A percentile compares a stretch with the other conserved stretches of the same genome.
Conservation (phyloP, 1,284 basidiomycete genomes). For the Leccinum pachyderme region DNA sequence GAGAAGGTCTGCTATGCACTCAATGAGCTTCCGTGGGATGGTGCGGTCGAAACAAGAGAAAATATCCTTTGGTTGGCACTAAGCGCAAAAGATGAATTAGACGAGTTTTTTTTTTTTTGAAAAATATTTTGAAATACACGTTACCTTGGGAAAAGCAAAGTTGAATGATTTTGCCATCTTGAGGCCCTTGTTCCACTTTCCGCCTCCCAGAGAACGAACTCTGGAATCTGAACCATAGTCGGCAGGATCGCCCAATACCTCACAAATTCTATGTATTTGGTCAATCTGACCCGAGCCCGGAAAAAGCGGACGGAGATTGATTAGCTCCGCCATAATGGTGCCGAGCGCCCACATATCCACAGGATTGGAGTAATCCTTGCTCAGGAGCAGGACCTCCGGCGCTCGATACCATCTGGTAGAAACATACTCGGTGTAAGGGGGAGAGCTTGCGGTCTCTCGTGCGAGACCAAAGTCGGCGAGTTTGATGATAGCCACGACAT, state of each 20-base stretch:
- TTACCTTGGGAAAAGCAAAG: conserved; percentile 89
- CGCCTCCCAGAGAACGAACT: conserved; percentile 78
- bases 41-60: conserved; percentile 76
- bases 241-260: conserved; percentile 90
- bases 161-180: conserved; percentile 85
- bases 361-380: conserved; percentile 90
- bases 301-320: conserved; percentile 94
- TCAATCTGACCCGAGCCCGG: conserved; percentile 97
- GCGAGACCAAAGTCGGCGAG: conserved; percentile 98
- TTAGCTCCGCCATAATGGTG: conserved; percentile 95
- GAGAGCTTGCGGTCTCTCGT: conserved; percentile 82
- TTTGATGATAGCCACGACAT: conserved; percentile 97
- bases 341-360: conserved; percentile 99
- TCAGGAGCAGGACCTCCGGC: conserved; percentile 92
- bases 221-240: conserved; percentile 80
- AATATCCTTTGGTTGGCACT: conserved; percentile 80
- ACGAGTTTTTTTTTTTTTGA: neutral
- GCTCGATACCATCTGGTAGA: conserved; percentile 99
- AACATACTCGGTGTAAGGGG: conserved; percentile 99
- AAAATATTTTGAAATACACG: neutral
- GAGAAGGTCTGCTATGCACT: conserved; percentile 90
- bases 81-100: conserved; percentile 14
- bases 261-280: conserved; percentile 88
- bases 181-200: conserved; percentile 83
- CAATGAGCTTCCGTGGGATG: conserved; percentile 79